Conservation (phyloP, 495 filamentous ascomycete species). For the Trichoderma erinaceum region DNA sequence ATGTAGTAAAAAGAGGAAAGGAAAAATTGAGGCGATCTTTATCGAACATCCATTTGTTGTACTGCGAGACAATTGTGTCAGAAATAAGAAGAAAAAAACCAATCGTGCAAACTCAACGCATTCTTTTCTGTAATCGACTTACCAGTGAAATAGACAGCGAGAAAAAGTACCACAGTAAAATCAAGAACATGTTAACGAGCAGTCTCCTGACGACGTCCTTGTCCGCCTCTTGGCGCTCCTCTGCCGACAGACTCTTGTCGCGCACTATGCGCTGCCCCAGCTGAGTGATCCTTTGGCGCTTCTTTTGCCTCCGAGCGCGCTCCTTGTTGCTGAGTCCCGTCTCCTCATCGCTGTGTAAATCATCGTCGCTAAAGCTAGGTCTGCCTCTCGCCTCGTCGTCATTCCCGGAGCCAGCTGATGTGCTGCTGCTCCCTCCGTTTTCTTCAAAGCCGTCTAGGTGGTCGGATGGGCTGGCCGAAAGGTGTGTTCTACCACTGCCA, state of each 20-base stretch:
- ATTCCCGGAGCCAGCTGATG: background rate
- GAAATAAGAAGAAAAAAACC: background rate
- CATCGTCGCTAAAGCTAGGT: constrained; percentile 53
- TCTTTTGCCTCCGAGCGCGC: constrained; percentile 56
- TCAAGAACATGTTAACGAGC: constrained; percentile 66
- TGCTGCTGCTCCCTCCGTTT: constrained; percentile 3
- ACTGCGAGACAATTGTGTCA: constrained; percentile 46
- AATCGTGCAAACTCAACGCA: background rate
- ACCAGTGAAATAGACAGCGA: constrained; percentile 92
- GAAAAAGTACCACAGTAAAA: constrained; percentile 89
- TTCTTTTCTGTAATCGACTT: constrained; percentile 33
- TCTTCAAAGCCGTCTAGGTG: background rate
- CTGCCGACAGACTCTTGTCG: constrained; percentile 45
- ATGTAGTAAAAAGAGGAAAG: constrained; percentile 93
- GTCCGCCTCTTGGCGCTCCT: constrained; percentile 65
- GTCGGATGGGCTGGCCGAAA: background rate
- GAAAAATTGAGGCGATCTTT: constrained; percentile 78
- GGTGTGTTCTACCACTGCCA: constrained; percentile 21
- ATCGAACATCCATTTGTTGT: constrained; percentile 99
- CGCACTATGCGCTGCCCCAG: constrained; percentile 68
- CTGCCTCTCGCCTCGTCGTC: background rate
- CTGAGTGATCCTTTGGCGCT: constrained; percentile 58
- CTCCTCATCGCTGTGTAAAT: constrained; percentile 82
- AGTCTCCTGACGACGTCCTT: constrained; percentile 60
- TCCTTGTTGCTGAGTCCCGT: constrained; percentile 73